phyloP scores from a whole-genome alignment of 75 land plant species.

The Sequoiadendron giganteum region DNA sequence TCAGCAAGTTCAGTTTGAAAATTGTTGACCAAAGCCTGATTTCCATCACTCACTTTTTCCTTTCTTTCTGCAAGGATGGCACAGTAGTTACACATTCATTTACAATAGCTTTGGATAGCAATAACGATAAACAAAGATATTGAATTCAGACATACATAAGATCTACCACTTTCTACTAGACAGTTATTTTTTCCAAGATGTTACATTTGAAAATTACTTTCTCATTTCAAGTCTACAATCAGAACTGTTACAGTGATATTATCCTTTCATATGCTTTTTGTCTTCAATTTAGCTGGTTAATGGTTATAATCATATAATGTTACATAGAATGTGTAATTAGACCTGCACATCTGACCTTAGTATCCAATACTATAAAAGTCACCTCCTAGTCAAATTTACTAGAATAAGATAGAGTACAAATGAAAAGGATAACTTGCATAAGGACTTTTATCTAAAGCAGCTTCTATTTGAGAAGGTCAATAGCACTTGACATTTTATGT shows the following conservation, averaged over 20 bases:
- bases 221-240: background rate
- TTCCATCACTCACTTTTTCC: slow-evolving; percentile 64
- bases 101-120: background rate
- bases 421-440: background rate
- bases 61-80: slow-evolving; percentile 48
- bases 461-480: background rate
- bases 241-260: background rate
- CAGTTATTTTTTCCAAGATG: background rate
- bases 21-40: slow-evolving; percentile 53
- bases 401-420: background rate
- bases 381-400: background rate
- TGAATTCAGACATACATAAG: background rate
- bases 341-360: background rate
- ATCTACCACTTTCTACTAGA: background rate
- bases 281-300: background rate
- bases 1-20: slow-evolving; percentile 59
- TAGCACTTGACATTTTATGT: background rate
- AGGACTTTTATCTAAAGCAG: background rate
- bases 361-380: background rate
- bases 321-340: background rate
- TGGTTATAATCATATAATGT: background rate
- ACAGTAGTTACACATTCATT: background rate
- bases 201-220: background rate
- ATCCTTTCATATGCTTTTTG: background rate
- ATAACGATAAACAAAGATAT: background rate